Base-by-base conservation (phyloP, 257 asterid genomes). In the Nemophila menziesii region DNA sequence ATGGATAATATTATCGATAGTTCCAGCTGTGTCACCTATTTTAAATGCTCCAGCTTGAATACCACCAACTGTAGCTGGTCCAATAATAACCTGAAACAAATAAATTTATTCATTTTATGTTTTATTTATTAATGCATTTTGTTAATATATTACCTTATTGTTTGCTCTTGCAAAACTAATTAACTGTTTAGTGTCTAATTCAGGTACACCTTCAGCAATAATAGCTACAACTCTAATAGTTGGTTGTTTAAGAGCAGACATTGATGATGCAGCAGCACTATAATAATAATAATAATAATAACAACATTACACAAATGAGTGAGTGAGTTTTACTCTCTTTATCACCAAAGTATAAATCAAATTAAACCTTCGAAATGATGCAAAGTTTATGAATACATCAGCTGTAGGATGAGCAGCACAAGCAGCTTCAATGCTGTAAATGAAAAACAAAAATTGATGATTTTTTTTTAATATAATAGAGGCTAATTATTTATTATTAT, bases 121-220 rank as follows among this genome's bases (percentile, higher is more conserved):
- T 10, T 7, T 29, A 29, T 12, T 24, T 9, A 6, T 37, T 33
- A 55, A 61, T 53, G 45, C 43, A n/a, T 6, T 23, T 57, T 29
- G 20, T 44, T 29, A 16, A 19, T 23, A 22, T 11, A 39, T 33
- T 42, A 90, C 96, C 89, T 90, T 90, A 68, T 90, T 90, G 81
- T 90, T 90, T 57, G 96, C 82, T 58, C 73, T 79, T 39, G 99
- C 99, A 74, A 66, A 85, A 55, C 89, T 93, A 72, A 90, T 90
- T 93, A 90, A 65, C 69, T 90, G 92, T 67, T 90, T 90, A 57
- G 96, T 58, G 54, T 90, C 96, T 10, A 78, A 69, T 73, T 90
- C 99, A 0, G 99, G 99, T 40, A 90, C 96, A 71, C 99, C 99
- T 73, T 90, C 96, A 64, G 96, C 99, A 62, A 90, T 85, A 46